Evolutionary conservation across 371 early-diverging fungal genomes (phyloP).

Genomic region (Mortierella sp.): DNA sequence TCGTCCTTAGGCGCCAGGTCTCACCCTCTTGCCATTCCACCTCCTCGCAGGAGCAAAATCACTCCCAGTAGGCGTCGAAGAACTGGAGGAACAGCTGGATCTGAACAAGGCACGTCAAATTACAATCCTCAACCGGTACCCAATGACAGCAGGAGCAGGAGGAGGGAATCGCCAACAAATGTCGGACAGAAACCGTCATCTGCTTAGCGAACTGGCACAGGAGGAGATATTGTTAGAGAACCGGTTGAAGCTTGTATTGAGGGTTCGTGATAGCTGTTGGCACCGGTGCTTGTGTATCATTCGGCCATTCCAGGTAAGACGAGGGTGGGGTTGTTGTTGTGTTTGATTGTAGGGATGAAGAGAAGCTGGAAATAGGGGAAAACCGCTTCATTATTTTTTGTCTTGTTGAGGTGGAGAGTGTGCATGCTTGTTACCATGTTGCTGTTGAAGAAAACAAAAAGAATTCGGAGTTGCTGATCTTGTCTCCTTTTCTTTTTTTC

Average conservation of each 20-base stretch:
- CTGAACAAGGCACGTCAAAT: conserved; percentile 30
- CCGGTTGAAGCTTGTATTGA: conserved; percentile 15
- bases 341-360: too few relatives aligned
- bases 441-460: background rate
- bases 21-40: conserved; percentile 34
- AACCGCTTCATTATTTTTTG: background rate
- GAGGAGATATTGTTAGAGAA: conserved; percentile 44
- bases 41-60: conserved; percentile 30
- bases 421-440: background rate
- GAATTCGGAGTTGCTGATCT: background rate
- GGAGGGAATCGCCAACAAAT: conserved; percentile 20
- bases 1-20: conserved; percentile 36
- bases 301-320: conserved; percentile 31
- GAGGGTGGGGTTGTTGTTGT: too few relatives aligned
- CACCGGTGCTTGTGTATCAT: conserved; percentile 25
- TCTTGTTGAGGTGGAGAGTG: background rate
- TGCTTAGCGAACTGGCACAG: conserved; percentile 63
- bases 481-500: background rate
- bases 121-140: conserved; percentile 31
- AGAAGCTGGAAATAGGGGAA: background rate
- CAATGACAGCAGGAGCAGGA: conserved; percentile 17
- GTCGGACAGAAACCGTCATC: conserved; percentile 60
- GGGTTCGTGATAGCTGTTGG: conserved; percentile 29
- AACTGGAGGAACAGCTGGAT: conserved; percentile 19
- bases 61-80: conserved; percentile 18